phyloP scores from a whole-genome alignment of 495 filamentous ascomycete genomes.

The Diplogelasinospora grovesii region DNA sequence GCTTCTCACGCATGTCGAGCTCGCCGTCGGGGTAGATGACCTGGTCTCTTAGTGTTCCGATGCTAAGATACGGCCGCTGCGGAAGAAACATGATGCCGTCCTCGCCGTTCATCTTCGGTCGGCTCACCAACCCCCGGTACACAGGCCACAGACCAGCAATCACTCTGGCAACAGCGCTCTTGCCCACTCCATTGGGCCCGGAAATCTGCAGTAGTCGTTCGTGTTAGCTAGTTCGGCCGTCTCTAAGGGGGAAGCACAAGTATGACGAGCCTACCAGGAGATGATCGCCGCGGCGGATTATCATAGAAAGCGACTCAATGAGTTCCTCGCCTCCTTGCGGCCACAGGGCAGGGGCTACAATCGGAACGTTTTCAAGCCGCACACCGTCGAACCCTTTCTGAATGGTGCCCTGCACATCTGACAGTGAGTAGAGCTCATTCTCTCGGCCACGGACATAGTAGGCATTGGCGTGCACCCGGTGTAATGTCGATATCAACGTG shows the following conservation, averaged over 20 bases:
- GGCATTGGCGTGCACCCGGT: constrained; percentile 83
- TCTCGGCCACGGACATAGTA: constrained; percentile 66
- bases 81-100: constrained; percentile 98
- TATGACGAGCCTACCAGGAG: constrained; percentile 61
- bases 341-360: constrained; percentile 79
- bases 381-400: constrained; percentile 94
- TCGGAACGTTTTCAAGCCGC: constrained; percentile 84
- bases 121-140: constrained; percentile 82
- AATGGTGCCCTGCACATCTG: constrained; percentile 85
- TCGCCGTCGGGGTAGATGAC: constrained; percentile 97
- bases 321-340: constrained; percentile 86
- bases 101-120: constrained; percentile 69
- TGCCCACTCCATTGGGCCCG: constrained; percentile 91
- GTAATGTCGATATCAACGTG: constrained; percentile 86
- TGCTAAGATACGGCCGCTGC: constrained; percentile 86
- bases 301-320: constrained; percentile 78
- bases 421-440: constrained; percentile 77
- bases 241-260: too few relatives aligned
- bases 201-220: constrained; percentile 50
- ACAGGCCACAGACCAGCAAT: constrained; percentile 94
- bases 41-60: constrained; percentile 94
- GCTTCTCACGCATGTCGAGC: constrained; percentile 82
- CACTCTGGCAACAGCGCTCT: constrained; percentile 81
- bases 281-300: constrained; percentile 85
- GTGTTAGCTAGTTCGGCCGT: constrained; percentile 1